These are phyloP conservation scores for Diphasiastrum complanatum DNA, from an alignment of 83 land plant species.

Conservation along the genomic window DNA sequence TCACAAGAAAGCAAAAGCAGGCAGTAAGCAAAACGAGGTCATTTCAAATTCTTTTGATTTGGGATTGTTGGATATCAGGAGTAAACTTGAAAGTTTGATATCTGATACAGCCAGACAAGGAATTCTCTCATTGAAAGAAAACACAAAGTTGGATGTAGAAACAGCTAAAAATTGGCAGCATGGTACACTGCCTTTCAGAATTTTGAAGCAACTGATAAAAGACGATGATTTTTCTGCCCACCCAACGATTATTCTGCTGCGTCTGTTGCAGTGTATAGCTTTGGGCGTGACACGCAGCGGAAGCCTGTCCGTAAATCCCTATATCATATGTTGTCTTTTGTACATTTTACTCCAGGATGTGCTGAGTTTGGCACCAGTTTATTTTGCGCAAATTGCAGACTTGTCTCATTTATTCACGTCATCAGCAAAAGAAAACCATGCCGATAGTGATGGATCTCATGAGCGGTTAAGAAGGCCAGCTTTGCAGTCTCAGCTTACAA, in stretches of 20 bases:
- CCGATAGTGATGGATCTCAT: slow-evolving; percentile 2
- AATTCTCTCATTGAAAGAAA: too few species aligned
- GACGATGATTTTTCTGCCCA: not conserved
- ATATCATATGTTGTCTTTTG: slow-evolving; percentile 5
- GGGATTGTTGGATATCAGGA: too few species aligned
- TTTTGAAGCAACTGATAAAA: not conserved
- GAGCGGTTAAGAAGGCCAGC: not conserved
- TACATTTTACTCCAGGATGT: slow-evolving; percentile 10
- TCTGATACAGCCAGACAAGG: too few species aligned
- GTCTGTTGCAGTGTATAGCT: slow-evolving; percentile 11
- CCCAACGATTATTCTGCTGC: not conserved
- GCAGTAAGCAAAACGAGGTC: slow-evolving; percentile 2
- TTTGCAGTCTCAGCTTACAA: not conserved
- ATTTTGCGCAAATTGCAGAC: slow-evolving; percentile 18
- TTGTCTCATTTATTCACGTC: too few species aligned
- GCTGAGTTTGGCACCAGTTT: slow-evolving; percentile 3
- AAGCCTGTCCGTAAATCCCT: slow-evolving; percentile 15
- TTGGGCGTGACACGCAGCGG: slow-evolving; percentile 18
- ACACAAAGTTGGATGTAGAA: too few species aligned
- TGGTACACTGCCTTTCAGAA: too few species aligned
- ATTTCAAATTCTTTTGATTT: too few species aligned
- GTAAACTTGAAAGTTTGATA: too few species aligned
- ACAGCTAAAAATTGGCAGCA: too few species aligned
- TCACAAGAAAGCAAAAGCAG: not conserved
- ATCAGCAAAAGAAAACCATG: too few species aligned